phyloP scores from a whole-genome alignment of 1,284 basidiomycete species.

The Coniferiporia sulphurascens region DNA sequence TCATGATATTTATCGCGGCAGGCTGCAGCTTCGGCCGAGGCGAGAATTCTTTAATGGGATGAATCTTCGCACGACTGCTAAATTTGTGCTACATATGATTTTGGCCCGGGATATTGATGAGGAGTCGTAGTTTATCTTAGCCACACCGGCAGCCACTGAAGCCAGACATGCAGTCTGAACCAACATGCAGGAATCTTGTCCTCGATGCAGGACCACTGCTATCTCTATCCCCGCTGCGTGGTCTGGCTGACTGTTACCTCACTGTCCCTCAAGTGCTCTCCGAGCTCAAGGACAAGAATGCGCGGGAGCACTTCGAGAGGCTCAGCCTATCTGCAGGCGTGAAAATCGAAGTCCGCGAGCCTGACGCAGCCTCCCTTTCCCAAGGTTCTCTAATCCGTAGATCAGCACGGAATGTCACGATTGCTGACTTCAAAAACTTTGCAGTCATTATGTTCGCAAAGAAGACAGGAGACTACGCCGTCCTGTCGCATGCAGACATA shows the following conservation, averaged over 20 bases:
- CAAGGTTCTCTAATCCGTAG: conserved; percentile 54
- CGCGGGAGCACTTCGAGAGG: conserved; percentile 79
- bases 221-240: conserved; percentile 79
- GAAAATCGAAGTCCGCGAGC: conserved; percentile 67
- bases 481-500: conserved; percentile 89
- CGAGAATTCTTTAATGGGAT: neutral
- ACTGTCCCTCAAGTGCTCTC: conserved; percentile 87
- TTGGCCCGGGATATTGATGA: too few species aligned
- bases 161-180: conserved; percentile 20
- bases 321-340: conserved; percentile 73
- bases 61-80: neutral
- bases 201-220: conserved; percentile 91
- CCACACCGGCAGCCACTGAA: neutral
- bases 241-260: conserved; percentile 76
- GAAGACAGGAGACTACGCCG: conserved; percentile 95
- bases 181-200: conserved; percentile 73
- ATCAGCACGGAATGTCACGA: conserved; percentile 8
- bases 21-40: neutral
- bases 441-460: conserved; percentile 88
- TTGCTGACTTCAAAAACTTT: neutral
- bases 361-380: conserved; percentile 68
- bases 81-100: neutral
- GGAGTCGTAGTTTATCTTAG: neutral
- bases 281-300: conserved; percentile 84
- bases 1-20: neutral